Evolutionary conservation across 495 filamentous ascomycete species (phyloP), one percentile per base, ranked within the genome.

Genomic region (Aspergillus bridgeri): DNA sequence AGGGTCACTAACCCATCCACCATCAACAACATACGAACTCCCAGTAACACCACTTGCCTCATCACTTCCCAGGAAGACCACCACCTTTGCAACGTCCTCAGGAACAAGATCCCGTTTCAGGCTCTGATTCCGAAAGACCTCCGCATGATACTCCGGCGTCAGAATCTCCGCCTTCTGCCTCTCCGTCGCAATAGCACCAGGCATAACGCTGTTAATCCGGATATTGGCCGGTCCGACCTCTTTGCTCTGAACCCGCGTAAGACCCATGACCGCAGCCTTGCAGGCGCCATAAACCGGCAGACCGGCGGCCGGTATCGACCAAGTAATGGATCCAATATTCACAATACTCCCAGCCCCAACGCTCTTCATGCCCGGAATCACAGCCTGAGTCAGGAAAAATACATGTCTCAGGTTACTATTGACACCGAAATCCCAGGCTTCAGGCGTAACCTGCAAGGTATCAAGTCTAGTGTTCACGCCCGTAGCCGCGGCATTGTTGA

Each of bases 51-150:
- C 83, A 42, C 69, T 75, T 54, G 71, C 73, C 42, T 78, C 80
- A 25, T 77, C 80, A 53, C 79, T 75, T 54, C 81, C 65, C 42
- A 85, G 59, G 57, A 81, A 85, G 5, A 73, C 74, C 60, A 85
- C 73, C 56, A 81, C 59, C 42, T 68, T 66, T 1, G 79, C 79
- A 17, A 80, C 71, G 56, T 83, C 79, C n/a, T 73, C 68, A 58
- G 71, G 75, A 63, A 64, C 48, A 18, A 80, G 54, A 57, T 77
- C 67, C 33, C 71, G 62, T 69, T 79, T 59, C 51, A 80, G 22
- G 17, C 70, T 71, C 62, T 80, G 78, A 47, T 58, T 59, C 13
- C 55, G 59, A 56, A 79, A 58, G 0, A 78, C 70, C 52, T 70
- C 60, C 2, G 58, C 66, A 24, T 72, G 65, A 59, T 79, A 79